These are phyloP conservation scores for Pulveroboletus ravenelii DNA, from an alignment of 768 basidiomycete species.

Conservation along the genomic window DNA sequence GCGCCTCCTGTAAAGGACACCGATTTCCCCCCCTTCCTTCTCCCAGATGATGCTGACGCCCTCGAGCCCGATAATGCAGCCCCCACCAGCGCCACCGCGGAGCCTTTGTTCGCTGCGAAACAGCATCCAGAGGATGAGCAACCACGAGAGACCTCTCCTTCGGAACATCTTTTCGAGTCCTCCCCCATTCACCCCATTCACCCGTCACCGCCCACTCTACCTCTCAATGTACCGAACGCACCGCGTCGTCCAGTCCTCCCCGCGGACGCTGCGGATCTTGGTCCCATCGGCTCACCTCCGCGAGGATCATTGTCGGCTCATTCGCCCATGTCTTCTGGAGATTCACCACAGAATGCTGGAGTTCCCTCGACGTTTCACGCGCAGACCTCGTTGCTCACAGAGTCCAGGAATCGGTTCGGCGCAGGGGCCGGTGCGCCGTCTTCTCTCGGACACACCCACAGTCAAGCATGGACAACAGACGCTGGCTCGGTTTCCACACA, in stretches of 20 bases:
- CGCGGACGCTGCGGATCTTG: constrained; percentile 52
- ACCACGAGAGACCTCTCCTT: background rate
- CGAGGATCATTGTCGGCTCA: constrained; percentile 43
- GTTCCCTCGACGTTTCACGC: constrained; percentile 70
- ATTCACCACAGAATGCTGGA: constrained; percentile 39
- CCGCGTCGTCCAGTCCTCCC: constrained; percentile 43
- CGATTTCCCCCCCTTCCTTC: constrained; percentile 65
- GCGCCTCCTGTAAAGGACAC: constrained; percentile 74
- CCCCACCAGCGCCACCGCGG: constrained; percentile 3
- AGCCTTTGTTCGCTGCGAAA: background rate
- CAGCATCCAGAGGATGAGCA: constrained; percentile 15
- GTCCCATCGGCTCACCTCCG: constrained; percentile 82
- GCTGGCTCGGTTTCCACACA: constrained; percentile 21
- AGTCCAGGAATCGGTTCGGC: constrained; percentile 33
- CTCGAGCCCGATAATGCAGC: background rate
- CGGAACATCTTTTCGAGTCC: constrained; percentile 8
- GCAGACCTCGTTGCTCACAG: constrained; percentile 46
- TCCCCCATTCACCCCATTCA: constrained; percentile 23
- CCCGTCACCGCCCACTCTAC: constrained; percentile 47
- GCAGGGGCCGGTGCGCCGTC: constrained; percentile 48
- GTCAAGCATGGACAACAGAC: constrained; percentile 28
- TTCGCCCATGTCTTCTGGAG: constrained; percentile 44
- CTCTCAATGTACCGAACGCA: constrained; percentile 44
- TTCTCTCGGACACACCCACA: constrained; percentile 46
- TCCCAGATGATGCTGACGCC: constrained; percentile 52